Evolutionary conservation across 768 basidiomycete species (phyloP), one percentile per base, ranked within the genome.

Genomic region (Termitomyces sp.): DNA sequence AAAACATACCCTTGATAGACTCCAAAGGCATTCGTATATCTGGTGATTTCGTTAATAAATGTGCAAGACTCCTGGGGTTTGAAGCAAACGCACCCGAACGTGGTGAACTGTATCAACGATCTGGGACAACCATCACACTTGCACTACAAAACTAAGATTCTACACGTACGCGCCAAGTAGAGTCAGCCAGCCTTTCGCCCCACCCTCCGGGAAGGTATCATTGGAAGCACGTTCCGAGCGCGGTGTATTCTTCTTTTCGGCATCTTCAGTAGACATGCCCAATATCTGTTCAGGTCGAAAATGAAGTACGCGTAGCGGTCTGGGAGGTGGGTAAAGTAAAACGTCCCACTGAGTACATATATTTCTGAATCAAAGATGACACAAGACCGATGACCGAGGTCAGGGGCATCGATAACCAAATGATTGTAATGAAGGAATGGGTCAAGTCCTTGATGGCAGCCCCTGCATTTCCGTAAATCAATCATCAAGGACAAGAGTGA

Each of bases 161-260:
- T 32, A 35, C 9, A 54, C 57, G 4, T 43, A 58, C 57, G 57
- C 57, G 45, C 57, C 57, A 29, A 58, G 43, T n/a, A 58, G 12
- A 21, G 57, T 58, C 40, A 58, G 49, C 57, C 57, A 58, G 19
- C 40, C 57, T 17, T 12, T 40, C 29, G 11, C 3, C 12, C 57
- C 57, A 9, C 57, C 57, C 27, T 58, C 57, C 19, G 57, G 57
- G 38, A 58, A 58, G 17, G 42, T 29, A 40, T 16, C 9, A 12
- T 37, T 25, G 14, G 35, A 5, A 16, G 12, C 21, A 25, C 9
- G 4, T 10, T 40, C 37, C n/a, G n/a, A 52, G 25, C n/a, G 27
- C 16, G n/a, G n/a, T n/a, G n/a, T n/a, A n/a, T n/a, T 51, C 29
- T 27, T 40, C 38, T 52, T 27, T 8, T 9, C 8, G 42, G 8